These are phyloP conservation scores for Auriscalpium microsporum DNA, from an alignment of 768 basidiomycete species.

Conservation along the genomic window DNA sequence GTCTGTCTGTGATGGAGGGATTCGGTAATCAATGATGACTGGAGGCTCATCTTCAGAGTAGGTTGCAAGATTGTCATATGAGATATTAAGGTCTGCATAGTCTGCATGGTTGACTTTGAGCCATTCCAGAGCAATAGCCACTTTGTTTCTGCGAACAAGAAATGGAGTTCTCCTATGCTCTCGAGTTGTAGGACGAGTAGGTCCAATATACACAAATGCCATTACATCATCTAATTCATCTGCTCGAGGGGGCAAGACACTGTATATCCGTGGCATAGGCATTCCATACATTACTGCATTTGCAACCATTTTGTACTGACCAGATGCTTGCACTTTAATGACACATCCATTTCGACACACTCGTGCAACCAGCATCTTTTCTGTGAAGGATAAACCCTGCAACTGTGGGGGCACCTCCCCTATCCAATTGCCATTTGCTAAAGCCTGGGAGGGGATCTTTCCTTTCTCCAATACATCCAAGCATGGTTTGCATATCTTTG, in stretches of 20 bases:
- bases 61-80: neutral
- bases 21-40: neutral
- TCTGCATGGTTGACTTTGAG: slow-evolving; percentile 14
- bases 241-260: slow-evolving; percentile 7
- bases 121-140: slow-evolving; percentile 13
- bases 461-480: neutral
- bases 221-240: slow-evolving; percentile 14
- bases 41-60: slow-evolving; percentile 7
- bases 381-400: slow-evolving; percentile 20
- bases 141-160: slow-evolving; percentile 17
- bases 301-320: slow-evolving; percentile 13
- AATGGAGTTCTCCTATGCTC: slow-evolving; percentile 20
- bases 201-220: slow-evolving; percentile 26
- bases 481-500: neutral
- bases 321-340: slow-evolving; percentile 22
- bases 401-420: slow-evolving; percentile 26
- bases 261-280: slow-evolving; percentile 8
- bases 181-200: slow-evolving; percentile 17
- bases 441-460: slow-evolving; percentile 17
- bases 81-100: slow-evolving; percentile 10
- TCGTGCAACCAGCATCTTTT: slow-evolving; percentile 23
- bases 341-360: slow-evolving; percentile 25
- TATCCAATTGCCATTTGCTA: slow-evolving; percentile 31
- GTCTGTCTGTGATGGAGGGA: neutral
- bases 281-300: slow-evolving; percentile 14